Base-by-base conservation (phyloP, 2,329 filamentous ascomycete species). In the Ciborinia camelliae region DNA sequence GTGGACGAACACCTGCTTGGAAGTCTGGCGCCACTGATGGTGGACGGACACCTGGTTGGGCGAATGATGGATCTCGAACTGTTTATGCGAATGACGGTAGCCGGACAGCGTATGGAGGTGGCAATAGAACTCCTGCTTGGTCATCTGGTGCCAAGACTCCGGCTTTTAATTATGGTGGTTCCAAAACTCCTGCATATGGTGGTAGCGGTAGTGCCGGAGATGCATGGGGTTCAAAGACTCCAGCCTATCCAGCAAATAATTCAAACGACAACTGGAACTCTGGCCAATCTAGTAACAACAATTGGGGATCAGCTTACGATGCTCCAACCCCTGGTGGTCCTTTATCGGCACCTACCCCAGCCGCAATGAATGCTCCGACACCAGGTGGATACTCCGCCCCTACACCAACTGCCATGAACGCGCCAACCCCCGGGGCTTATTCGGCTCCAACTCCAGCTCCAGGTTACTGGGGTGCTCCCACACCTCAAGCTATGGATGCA, bases 171-270 rank as follows among this genome's bases (percentile, higher is more conserved):
- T 90, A 89, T 72, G 88, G 89, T 9, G 88, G 89, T 9, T 90
- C 89, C 37, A 91, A 93, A 76, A 96, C 92, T 0, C 92, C 92
- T 3, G 88, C 86, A 1, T 92, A 90, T 61, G 84, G 82, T 72
- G 84, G 81, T 61, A 80, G 80, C 59, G 86, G 90, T 8, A 81
- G 80, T 58, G 23, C 43, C 14, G 41, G 45, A 28, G 85, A 88
- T 66, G 78, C 82, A 7, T 88, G 86, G 85, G 83, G 73, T 23
- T 88, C 86, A n/a, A 89, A 86, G 72, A 89, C 86, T 15, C 88
- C 84, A 52, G 89, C 82, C 62, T 92, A 87, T 70, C 89, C 89
- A 59, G 70, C 74, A 75, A 93, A 91, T 0, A 91, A 91, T 1
- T 86, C 86, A 1, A 91, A 89, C 69, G 64, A 75, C 35, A 72